These are phyloP conservation scores for Elsinoe necatrix DNA, from an alignment of 2,329 filamentous ascomycete species.

Conservation along the genomic window DNA sequence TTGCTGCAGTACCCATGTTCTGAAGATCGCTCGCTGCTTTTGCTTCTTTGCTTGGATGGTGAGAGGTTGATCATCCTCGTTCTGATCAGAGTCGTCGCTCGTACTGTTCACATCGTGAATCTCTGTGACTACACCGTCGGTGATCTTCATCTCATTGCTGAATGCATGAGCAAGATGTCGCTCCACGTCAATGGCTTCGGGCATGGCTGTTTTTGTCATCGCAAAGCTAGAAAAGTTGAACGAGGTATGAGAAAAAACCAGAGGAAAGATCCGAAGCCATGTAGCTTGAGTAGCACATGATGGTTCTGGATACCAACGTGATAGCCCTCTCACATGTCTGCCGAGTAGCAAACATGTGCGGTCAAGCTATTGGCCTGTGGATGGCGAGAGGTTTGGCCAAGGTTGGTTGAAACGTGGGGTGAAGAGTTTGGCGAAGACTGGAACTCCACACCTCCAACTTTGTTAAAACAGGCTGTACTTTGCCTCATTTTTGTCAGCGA, in stretches of 20 bases:
- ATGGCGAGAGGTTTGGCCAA: background rate
- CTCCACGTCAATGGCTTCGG: background rate
- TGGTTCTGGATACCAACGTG: too few relatives aligned
- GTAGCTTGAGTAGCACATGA: too few relatives aligned
- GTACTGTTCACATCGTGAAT: background rate
- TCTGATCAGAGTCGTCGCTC: constrained; percentile 21
- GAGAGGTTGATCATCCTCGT: constrained; percentile 12
- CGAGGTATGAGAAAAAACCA: too few relatives aligned
- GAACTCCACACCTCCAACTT: background rate
- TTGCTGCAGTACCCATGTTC: constrained; percentile 36
- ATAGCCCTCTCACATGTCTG: background rate
- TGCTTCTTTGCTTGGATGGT: constrained; percentile 17
- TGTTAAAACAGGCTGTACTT: background rate
- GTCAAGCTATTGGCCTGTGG: background rate
- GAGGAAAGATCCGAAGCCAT: too few relatives aligned
- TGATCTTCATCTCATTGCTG: background rate
- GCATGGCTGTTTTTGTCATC: background rate
- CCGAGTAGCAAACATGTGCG: background rate
- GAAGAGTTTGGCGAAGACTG: background rate
- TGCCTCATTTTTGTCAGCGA: background rate
- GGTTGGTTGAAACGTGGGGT: background rate
- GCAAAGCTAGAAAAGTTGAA: too few relatives aligned
- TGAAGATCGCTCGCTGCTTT: constrained; percentile 37
- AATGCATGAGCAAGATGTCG: background rate
- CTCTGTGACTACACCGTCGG: background rate